These are phyloP conservation scores for Nemania sp. DNA, from an alignment of 2,329 filamentous ascomycete species.

Conservation along the genomic window DNA sequence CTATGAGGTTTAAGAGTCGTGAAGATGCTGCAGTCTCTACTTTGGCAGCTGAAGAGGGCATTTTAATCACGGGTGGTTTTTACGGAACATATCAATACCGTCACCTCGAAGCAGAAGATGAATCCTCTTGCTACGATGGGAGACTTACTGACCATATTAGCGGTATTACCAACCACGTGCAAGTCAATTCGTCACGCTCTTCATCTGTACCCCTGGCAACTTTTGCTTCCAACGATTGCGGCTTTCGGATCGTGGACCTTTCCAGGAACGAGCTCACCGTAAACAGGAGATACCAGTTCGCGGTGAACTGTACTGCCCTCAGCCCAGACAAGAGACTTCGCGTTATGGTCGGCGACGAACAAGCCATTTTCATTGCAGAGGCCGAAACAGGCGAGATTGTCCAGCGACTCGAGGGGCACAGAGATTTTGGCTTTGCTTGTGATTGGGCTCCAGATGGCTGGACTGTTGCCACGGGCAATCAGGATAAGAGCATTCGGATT, in stretches of 20 bases:
- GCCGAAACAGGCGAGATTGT: conserved; percentile 66
- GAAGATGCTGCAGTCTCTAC: conserved; percentile 53
- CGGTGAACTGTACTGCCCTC: conserved; percentile 74
- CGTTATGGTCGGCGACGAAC: conserved; percentile 72
- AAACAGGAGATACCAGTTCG: conserved; percentile 57
- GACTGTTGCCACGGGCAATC: conserved; percentile 76
- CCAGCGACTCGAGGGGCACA: conserved; percentile 65
- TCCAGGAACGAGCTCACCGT: conserved; percentile 62
- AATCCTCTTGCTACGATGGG: conserved; percentile 46
- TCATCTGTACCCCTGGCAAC: conserved; percentile 59
- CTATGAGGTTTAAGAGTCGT: conserved; percentile 50
- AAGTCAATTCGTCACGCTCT: conserved; percentile 58
- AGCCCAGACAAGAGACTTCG: conserved; percentile 74
- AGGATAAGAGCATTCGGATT: conserved; percentile 73
- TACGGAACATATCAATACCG: conserved; percentile 59
- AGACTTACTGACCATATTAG: conserved; percentile 53
- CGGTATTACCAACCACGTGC: conserved; percentile 68
- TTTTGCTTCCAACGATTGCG: conserved; percentile 66
- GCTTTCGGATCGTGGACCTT: conserved; percentile 63
- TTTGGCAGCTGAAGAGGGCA: conserved; percentile 55
- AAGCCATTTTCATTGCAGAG: conserved; percentile 68
- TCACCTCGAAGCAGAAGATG: conserved; percentile 48
- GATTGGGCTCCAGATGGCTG: conserved; percentile 80
- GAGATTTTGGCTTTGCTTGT: conserved; percentile 75
- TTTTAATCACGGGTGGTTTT: conserved; percentile 65